Percentiles rank a stretch among this genome's conserved stretches.
Evolutionary conservation across 1,284 basidiomycete genomes (phyloP).

Genomic region (Papiliotrema laurentii): DNA sequence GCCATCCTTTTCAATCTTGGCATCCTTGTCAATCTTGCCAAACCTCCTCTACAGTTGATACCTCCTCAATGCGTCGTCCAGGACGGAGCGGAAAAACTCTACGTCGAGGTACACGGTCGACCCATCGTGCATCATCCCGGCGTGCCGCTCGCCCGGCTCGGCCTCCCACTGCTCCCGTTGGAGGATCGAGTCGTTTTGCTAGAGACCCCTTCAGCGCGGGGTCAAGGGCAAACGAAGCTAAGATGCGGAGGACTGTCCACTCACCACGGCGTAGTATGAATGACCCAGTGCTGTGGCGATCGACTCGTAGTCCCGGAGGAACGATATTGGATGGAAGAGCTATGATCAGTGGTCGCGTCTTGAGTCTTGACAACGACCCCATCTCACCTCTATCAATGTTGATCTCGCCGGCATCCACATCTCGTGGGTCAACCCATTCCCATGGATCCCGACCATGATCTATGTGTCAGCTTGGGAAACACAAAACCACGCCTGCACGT

Average conservation of each 20-base stretch:
- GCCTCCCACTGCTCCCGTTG: conserved; percentile 17
- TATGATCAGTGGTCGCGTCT: not conserved
- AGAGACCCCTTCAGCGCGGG: not conserved
- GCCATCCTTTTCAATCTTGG: no score
- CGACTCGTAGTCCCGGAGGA: conserved; percentile 18
- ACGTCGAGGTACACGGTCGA: conserved; percentile 2
- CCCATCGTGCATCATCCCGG: conserved; percentile 17
- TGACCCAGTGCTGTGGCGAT: conserved; percentile 18
- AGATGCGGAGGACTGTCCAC: no score
- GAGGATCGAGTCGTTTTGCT: conserved; percentile 13
- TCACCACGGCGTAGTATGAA: conserved; percentile 19
- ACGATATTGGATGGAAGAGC: conserved; percentile 18
- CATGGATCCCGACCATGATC: conserved; percentile 20
- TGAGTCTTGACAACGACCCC: not conserved
- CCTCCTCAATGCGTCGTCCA: not conserved
- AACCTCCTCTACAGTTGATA: not conserved
- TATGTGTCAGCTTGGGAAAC: not conserved
- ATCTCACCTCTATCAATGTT: conserved; percentile 22
- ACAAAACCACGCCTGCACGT: not conserved
- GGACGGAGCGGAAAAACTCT: not conserved
- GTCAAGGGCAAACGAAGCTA: not conserved
- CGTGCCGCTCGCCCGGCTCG: conserved; percentile 11
- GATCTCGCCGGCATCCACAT: conserved; percentile 23
- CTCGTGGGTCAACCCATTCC: conserved; percentile 20
- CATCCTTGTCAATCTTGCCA: not conserved